These are phyloP conservation scores for Salix arbutifolia DNA, from an alignment of 345 rosid species.

Conservation along the genomic window DNA sequence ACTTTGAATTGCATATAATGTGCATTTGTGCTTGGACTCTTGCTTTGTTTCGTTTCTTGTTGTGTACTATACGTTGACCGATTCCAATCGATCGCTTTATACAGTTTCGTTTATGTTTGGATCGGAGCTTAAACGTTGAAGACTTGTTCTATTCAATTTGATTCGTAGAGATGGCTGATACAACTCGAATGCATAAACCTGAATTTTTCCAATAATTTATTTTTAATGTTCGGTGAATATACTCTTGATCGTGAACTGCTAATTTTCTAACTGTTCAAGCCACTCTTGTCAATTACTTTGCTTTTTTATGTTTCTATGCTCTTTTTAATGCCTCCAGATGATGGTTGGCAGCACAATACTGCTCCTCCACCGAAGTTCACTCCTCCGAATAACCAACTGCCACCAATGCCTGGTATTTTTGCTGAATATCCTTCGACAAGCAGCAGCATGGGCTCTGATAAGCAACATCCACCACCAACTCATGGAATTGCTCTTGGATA, in stretches of 20 bases:
- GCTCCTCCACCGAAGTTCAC: constrained; percentile 34
- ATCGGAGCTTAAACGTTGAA: background rate
- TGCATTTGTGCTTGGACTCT: background rate
- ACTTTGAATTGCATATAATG: background rate
- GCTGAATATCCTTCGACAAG: constrained; percentile 21
- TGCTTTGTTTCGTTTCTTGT: background rate
- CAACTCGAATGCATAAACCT: no score
- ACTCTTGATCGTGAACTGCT: no score
- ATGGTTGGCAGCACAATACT: constrained; percentile 34
- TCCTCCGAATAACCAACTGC: background rate
- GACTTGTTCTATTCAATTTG: background rate
- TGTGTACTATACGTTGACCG: background rate
- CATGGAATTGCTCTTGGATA: constrained; percentile 9
- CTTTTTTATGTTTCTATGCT: background rate
- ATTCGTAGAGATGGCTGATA: no score
- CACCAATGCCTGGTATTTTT: constrained; percentile 8
- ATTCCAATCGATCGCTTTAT: background rate
- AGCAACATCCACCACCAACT: background rate
- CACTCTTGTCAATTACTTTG: background rate
- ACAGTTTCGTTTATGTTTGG: background rate
- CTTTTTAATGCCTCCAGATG: constrained; percentile 24
- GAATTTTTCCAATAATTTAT: background rate
- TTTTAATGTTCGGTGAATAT: background rate
- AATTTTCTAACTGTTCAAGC: background rate
- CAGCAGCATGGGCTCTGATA: constrained; percentile 12